Evolutionary conservation across 805 yeast species (phyloP).

Genomic region (Yarrowia divulgata): DNA sequence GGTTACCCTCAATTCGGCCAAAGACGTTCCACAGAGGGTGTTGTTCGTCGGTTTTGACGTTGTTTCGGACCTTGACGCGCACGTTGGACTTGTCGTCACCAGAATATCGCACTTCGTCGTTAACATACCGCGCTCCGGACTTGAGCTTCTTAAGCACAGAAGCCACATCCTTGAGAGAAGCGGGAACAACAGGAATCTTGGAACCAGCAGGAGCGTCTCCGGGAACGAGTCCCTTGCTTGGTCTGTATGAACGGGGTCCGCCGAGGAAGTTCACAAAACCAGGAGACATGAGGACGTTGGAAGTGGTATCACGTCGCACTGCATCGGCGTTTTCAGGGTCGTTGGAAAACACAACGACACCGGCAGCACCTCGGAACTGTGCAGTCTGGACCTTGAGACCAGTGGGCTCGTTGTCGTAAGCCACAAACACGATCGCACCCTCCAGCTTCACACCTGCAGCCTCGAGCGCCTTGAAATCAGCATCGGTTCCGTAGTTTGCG

Average conservation of each 20-base stretch:
- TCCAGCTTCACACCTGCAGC: conserved; percentile 53
- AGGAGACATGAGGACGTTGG: conserved; percentile 61
- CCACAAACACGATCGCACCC: conserved; percentile 65
- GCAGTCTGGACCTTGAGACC: conserved; percentile 65
- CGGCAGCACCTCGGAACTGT: conserved; percentile 63
- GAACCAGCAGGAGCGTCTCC: conserved; percentile 64
- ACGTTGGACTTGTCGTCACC: conserved; percentile 50
- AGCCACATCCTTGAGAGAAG: conserved; percentile 75
- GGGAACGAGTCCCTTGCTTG: conserved; percentile 53
- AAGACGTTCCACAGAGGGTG: conserved; percentile 82
- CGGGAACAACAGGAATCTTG: conserved; percentile 75
- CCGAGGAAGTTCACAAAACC: conserved; percentile 88
- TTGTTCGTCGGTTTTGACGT: conserved; percentile 55
- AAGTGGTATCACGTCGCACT: conserved; percentile 56
- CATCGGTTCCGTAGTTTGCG: conserved; percentile 68
- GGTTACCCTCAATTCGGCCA: conserved; percentile 80
- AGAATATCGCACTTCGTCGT: conserved; percentile 56
- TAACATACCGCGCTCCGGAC: conserved; percentile 53
- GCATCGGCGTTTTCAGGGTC: conserved; percentile 51
- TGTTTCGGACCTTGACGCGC: conserved; percentile 51
- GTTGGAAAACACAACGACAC: conserved; percentile 64
- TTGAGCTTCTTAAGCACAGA: conserved; percentile 53
- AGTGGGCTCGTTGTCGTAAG: conserved; percentile 59
- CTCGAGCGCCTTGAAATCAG: conserved; percentile 59
- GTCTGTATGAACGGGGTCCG: conserved; percentile 59